Evolutionary conservation across 202 grass and related monocot species (phyloP).

Genomic region (Elaeis oleifera): DNA sequence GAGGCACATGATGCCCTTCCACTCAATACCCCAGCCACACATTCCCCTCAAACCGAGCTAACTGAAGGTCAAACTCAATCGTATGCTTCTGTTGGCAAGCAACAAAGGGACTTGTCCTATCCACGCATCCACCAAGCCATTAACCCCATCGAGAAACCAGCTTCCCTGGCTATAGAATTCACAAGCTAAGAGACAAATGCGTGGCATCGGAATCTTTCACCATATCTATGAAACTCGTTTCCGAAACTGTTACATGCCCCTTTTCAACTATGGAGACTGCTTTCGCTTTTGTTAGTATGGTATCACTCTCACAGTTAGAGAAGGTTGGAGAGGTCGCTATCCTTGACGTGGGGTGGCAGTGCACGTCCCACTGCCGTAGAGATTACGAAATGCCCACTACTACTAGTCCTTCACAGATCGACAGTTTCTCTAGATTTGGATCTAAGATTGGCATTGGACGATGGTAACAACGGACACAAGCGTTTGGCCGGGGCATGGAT

Average conservation of each 20-base stretch:
- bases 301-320: too few relatives aligned
- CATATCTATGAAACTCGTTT: too few relatives aligned
- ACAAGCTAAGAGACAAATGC: too few relatives aligned
- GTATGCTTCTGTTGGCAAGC: conserved; percentile 29
- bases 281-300: too few relatives aligned
- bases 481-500: too few relatives aligned
- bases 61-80: conserved; percentile 23
- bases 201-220: too few relatives aligned
- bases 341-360: neutral
- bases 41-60: neutral
- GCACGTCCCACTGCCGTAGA: conserved; percentile 1
- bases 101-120: neutral
- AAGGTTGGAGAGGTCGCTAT: neutral
- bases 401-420: neutral
- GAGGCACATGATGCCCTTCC: neutral
- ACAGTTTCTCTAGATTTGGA: too few relatives aligned
- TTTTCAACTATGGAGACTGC: neutral
- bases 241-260: neutral
- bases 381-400: conserved; percentile 1
- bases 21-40: neutral
- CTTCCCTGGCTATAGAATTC: too few relatives aligned
- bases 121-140: neutral
- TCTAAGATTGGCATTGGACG: neutral
- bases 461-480: neutral
- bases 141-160: too few relatives aligned